These are phyloP conservation scores for Erysimum cheiranthoides DNA, from an alignment of 345 rosid species.

Conservation along the genomic window DNA sequence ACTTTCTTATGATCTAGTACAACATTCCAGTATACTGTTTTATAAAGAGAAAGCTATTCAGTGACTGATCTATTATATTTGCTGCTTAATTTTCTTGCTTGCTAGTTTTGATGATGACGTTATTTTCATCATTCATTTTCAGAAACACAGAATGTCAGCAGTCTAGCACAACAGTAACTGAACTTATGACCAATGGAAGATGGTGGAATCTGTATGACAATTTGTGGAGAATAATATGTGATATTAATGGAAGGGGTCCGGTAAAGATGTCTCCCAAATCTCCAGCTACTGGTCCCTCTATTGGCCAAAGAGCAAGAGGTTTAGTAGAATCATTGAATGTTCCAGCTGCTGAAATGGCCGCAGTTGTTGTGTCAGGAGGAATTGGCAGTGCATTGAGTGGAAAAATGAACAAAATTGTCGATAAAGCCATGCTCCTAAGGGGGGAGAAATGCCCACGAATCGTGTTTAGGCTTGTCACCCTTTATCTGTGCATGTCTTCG, in stretches of 20 bases:
- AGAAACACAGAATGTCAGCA: conserved; percentile 55
- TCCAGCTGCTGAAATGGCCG: conserved; percentile 99
- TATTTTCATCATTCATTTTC: conserved; percentile 29
- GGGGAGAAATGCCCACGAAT: conserved; percentile 94
- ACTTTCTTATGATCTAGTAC: not conserved
- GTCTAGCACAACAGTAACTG: conserved; percentile 53
- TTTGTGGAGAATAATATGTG: conserved; percentile 81
- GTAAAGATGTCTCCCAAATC: conserved; percentile 67
- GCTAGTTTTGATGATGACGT: conserved; percentile 29
- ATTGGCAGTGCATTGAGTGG: conserved; percentile 89
- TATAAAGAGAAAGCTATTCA: conserved; percentile 21
- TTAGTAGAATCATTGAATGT: conserved; percentile 92
- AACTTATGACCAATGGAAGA: conserved; percentile 54
- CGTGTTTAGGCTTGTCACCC: conserved; percentile 78
- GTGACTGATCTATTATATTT: not conserved
- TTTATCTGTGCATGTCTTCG: conserved; percentile 82
- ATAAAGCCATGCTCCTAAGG: conserved; percentile 94
- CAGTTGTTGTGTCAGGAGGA: conserved; percentile 96
- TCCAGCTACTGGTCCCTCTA: conserved; percentile 67
- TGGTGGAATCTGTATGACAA: conserved; percentile 94
- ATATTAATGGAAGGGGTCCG: conserved; percentile 85
- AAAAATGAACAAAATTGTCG: conserved; percentile 73
- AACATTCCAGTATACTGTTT: not conserved
- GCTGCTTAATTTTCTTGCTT: conserved; percentile 16
- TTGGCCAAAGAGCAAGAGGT: conserved; percentile 97